Evolutionary conservation across 2,329 filamentous ascomycete species (phyloP).

Genomic region (Penicillium palitans): DNA sequence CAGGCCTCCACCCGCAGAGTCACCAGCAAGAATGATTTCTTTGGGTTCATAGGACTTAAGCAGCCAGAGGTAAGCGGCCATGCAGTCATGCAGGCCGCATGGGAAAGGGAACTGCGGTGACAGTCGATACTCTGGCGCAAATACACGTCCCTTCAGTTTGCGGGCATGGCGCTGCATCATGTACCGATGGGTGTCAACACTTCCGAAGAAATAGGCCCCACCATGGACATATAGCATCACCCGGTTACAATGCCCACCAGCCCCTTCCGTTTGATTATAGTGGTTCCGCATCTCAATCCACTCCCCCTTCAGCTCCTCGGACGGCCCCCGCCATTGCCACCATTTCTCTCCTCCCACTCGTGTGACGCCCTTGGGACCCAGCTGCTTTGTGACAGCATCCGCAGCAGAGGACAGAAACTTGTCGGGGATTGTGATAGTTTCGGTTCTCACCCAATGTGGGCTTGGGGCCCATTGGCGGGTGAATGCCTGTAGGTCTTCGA

Average conservation of each 20-base stretch:
- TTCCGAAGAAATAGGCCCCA: conserved; percentile 93
- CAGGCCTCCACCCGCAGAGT: conserved; percentile 94
- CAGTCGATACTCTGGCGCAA: conserved; percentile 83
- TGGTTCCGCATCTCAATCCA: conserved; percentile 96
- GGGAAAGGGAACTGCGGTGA: conserved; percentile 95
- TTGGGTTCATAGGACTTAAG: conserved; percentile 72
- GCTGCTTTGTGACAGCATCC: conserved; percentile 65
- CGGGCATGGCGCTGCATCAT: conserved; percentile 94
- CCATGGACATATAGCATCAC: conserved; percentile 95
- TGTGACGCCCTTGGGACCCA: conserved; percentile 73
- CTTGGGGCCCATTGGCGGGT: conserved; percentile 89
- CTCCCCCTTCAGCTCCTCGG: conserved; percentile 72
- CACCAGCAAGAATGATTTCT: conserved; percentile 84
- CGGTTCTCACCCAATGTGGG: conserved; percentile 81
- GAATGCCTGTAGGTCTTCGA: conserved; percentile 91
- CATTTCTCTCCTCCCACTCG: conserved; percentile 78
- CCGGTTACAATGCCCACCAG: conserved; percentile 61
- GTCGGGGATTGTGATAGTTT: conserved; percentile 65
- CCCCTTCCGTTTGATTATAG: conserved; percentile 68
- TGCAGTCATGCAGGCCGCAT: conserved; percentile 84
- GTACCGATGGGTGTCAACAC: conserved; percentile 95
- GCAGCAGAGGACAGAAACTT: conserved; percentile 68
- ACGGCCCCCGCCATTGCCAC: conserved; percentile 81
- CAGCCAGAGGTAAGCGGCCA: conserved; percentile 84
- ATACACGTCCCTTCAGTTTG: conserved; percentile 85